Percentiles rank a stretch among this genome's conserved stretches.
phyloP scores from a whole-genome alignment of 495 filamentous ascomycete species.

The Delitschia confertaspora region DNA sequence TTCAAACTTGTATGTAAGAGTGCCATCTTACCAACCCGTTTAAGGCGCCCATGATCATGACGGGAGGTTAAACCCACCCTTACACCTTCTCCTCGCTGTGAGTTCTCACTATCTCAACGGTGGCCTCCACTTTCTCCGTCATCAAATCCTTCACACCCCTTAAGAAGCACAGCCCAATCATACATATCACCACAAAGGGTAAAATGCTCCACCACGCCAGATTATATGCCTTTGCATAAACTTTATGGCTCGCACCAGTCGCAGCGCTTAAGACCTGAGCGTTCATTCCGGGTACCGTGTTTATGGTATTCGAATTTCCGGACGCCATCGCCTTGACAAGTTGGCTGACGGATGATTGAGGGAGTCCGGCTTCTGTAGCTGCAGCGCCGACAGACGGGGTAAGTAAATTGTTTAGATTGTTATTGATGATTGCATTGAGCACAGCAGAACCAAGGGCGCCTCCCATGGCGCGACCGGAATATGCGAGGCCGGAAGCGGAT shows the following conservation, averaged over 20 bases:
- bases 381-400: conserved; percentile 32
- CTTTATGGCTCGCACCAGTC: conserved; percentile 32
- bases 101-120: conserved; percentile 2
- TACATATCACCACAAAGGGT: conserved; percentile 44
- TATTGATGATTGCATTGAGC: conserved; percentile 46
- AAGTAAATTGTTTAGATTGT: conserved; percentile 36
- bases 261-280: conserved; percentile 34
- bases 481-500: conserved; percentile 45
- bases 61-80: conserved; percentile 2
- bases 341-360: conserved; percentile 31
- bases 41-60: too few relatives aligned
- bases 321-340: conserved; percentile 36
- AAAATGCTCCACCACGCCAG: conserved; percentile 45
- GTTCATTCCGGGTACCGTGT: conserved; percentile 36
- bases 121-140: conserved; percentile 13
- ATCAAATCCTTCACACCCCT: conserved; percentile 43
- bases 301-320: conserved; percentile 33
- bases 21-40: too few relatives aligned
- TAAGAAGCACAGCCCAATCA: conserved; percentile 38
- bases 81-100: conserved; percentile 2
- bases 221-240: conserved; percentile 40
- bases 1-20: too few relatives aligned
- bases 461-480: conserved; percentile 45
- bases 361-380: conserved; percentile 38
- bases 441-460: conserved; percentile 46